Base-by-base conservation (phyloP, 2,329 filamentous ascomycete genomes). In the Botryosphaeria agaves region DNA sequence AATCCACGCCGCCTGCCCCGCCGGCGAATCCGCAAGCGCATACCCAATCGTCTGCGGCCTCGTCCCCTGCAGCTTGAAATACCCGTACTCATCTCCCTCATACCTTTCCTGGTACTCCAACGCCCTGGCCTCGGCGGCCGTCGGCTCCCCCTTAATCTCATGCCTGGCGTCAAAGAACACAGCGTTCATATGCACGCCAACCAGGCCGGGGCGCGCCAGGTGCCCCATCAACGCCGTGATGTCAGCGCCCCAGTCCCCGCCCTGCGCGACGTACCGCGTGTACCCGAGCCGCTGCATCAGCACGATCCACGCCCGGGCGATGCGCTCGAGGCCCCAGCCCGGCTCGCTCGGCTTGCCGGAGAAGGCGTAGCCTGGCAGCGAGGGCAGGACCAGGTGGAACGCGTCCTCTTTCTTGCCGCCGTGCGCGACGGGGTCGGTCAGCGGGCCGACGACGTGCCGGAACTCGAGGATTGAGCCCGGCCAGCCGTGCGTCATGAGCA, bases 321-420 rank as follows among this genome's bases (percentile, higher is more conserved):
- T 32, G 15, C 38, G 30, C 17, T 31, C 34, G 18, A 36, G 30
- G 5, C 35, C 35, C 27, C 40, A 42, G 25, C 41, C 41, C 23
- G 41, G 37, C 18, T 44, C 8, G 12, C 21, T 9, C 4, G 21
- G 21, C 9, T 9, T 12, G 21, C 9, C 16, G 1, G 54, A 60
- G 38, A 62, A 64, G 7, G 52, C 60, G 34, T 51, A 64, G 14
- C 57, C 59, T 0, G 59, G 57, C 1, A 55, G 39, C 21, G 52
- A 56, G 3, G 62, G 62, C 0, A 55, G 56, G 3, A 67, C 52
- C 19, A 65, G 47, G 37, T 65, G 57, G 34, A 54, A 54, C 1
- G 44, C 43, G 4, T 46, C 36, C 0, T 46, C 53, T 5, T 43
- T 41, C 18, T 53, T 41, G 2, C 31, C 26, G 11, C 43, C 44